Evolutionary conservation across 176 grass and related monocot genomes (phyloP).

Genomic region (Lolium multiflorum): DNA sequence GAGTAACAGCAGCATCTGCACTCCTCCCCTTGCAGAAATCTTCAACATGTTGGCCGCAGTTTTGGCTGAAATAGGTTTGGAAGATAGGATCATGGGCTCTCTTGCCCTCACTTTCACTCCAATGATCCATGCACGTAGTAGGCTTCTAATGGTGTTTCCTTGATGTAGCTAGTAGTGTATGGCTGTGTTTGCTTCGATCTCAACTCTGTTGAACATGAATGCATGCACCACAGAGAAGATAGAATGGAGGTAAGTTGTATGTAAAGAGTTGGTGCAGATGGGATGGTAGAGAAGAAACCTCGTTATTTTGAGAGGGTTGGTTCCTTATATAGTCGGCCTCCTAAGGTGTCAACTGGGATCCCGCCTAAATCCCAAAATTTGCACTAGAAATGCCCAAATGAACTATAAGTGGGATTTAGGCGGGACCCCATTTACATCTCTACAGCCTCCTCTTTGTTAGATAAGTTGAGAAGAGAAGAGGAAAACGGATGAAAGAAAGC

Average conservation of each 20-base stretch:
- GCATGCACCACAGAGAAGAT: constrained; percentile 39
- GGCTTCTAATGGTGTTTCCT: constrained; percentile 48
- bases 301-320: constrained; percentile 33
- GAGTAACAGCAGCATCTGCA: constrained; percentile 19
- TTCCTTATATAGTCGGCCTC: constrained; percentile 20
- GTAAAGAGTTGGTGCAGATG: constrained; percentile 38
- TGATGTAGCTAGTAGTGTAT: constrained; percentile 42
- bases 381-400: too few relatives aligned
- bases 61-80: constrained; percentile 48
- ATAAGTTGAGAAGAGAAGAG: constrained; percentile 24
- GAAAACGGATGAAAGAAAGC: constrained; percentile 27
- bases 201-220: constrained; percentile 39
- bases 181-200: constrained; percentile 47
- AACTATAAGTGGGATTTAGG: too few relatives aligned
- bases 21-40: constrained; percentile 34
- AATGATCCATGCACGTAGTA: constrained; percentile 54
- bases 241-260: constrained; percentile 40
- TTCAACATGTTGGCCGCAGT: constrained; percentile 38
- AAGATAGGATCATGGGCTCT: constrained; percentile 76
- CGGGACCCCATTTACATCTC: too few relatives aligned
- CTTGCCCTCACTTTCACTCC: constrained; percentile 88
- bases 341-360: not conserved
- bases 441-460: not conserved
- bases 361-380: too few relatives aligned
- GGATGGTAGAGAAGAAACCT: constrained; percentile 39